Percentiles rank a stretch among this genome's conserved stretches.
These are phyloP conservation scores for Trematosphaeria pertusa DNA, from an alignment of 2,329 filamentous ascomycete species.

Conservation along the genomic window DNA sequence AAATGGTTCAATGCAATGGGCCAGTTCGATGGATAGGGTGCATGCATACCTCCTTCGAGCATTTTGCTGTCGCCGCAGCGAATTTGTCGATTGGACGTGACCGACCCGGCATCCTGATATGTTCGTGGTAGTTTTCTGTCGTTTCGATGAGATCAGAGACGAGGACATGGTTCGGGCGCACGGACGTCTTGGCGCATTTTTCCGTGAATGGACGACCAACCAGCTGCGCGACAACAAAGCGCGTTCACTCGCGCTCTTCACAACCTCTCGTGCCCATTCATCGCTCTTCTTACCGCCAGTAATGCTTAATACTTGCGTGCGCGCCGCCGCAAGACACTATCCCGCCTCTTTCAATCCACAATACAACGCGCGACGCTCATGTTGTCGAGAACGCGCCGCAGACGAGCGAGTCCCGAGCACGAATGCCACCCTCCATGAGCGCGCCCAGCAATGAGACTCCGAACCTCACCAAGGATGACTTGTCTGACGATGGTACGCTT, in stretches of 20 bases:
- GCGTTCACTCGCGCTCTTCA: slow-evolving; percentile 21
- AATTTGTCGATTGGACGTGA: slow-evolving; percentile 73
- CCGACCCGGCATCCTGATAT: slow-evolving; percentile 40
- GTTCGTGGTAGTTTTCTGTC: not conserved
- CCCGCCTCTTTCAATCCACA: not conserved
- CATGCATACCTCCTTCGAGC: slow-evolving; percentile 70
- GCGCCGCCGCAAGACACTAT: not conserved
- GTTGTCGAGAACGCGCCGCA: slow-evolving; percentile 50
- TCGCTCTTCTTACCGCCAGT: slow-evolving; percentile 27
- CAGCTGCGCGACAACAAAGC: slow-evolving; percentile 38
- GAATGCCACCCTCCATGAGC: slow-evolving; percentile 52
- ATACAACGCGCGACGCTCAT: slow-evolving; percentile 38
- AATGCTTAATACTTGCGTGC: slow-evolving; percentile 43
- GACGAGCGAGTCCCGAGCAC: slow-evolving; percentile 44
- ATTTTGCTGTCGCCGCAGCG: slow-evolving; percentile 69
- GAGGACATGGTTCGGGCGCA: slow-evolving; percentile 15
- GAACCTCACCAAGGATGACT: slow-evolving; percentile 46
- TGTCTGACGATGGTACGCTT: slow-evolving; percentile 44
- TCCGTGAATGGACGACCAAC: slow-evolving; percentile 23
- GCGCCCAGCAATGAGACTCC: slow-evolving; percentile 45
- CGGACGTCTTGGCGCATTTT: slow-evolving; percentile 22
- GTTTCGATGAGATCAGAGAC: slow-evolving; percentile 8
- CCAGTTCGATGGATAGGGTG: too few relatives aligned
- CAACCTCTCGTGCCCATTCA: slow-evolving; percentile 14
- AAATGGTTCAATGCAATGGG: too few relatives aligned